Conservation (phyloP, 257 asterid species). For the Ocimum tenuiflorum region DNA sequence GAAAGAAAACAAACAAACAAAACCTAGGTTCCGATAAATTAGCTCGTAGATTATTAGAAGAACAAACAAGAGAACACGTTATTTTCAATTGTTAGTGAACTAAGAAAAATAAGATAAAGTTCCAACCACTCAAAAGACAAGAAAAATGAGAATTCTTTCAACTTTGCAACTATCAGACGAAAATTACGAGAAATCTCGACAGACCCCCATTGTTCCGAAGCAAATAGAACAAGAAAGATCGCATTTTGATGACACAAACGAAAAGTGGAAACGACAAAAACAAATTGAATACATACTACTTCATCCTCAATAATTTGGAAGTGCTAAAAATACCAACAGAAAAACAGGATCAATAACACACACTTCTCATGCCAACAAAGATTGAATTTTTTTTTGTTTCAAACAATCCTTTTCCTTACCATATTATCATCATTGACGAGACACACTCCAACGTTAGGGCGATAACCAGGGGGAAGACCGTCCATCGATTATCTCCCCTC, state of each 20-base stretch:
- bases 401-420: constrained; percentile 41
- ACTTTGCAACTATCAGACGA: neutral
- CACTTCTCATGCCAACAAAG: neutral
- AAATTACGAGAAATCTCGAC: neutral
- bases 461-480: constrained; percentile 95
- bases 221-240: neutral
- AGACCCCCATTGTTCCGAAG: neutral
- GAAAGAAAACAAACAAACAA: no score
- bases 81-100: neutral
- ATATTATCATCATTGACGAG: constrained; percentile 66
- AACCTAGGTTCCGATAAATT: neutral
- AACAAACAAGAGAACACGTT: neutral
- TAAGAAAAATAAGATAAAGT: neutral
- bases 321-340: neutral
- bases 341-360: constrained; percentile 2
- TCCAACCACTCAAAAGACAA: neutral
- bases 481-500: constrained; percentile 50
- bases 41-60: neutral
- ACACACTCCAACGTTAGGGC: constrained; percentile 96
- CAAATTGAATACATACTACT: neutral
- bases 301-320: neutral
- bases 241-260: constrained; percentile 1
- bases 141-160: neutral
- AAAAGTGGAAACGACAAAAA: neutral
- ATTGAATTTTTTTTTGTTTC: neutral